phyloP scores from a whole-genome alignment of 2,329 filamentous ascomycete genomes.

The Periconia sp. region DNA sequence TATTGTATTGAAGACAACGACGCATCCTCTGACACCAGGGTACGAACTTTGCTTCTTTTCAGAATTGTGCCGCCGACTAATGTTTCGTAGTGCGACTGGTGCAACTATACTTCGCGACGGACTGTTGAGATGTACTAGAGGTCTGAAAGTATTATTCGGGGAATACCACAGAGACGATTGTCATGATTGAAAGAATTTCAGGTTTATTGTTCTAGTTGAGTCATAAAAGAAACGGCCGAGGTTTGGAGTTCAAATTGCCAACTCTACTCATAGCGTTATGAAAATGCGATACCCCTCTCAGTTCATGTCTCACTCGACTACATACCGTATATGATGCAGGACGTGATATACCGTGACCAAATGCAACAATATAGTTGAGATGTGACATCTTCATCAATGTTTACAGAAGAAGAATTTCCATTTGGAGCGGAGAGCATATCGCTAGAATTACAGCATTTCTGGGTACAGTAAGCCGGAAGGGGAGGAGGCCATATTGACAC shows the following conservation, averaged over 20 bases:
- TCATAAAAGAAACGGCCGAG: not conserved
- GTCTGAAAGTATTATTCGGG: too few species aligned
- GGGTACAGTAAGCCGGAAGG: too few species aligned
- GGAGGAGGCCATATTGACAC: not conserved
- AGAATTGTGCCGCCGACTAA: conserved; percentile 8
- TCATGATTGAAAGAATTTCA: too few species aligned
- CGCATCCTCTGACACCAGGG: conserved; percentile 70
- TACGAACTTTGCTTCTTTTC: conserved; percentile 24
- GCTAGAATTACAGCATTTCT: too few species aligned
- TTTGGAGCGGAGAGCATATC: too few species aligned
- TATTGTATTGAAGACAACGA: conserved; percentile 88
- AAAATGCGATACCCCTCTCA: conserved; percentile 27
- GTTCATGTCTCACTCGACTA: not conserved
- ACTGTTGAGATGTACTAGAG: conserved; percentile 43
- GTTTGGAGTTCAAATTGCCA: not conserved
- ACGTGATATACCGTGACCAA: not conserved
- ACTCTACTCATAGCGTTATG: conserved; percentile 10
- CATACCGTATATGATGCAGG: not conserved
- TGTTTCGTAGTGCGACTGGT: conserved; percentile 45
- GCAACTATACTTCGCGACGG: conserved; percentile 43
- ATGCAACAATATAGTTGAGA: too few species aligned
- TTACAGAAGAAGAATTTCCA: too few species aligned
- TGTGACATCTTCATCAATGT: too few species aligned
- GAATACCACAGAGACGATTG: too few species aligned
- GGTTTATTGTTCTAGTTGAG: not conserved